Conservation (phyloP, 805 yeast genomes). For the Candida michaelii region DNA sequence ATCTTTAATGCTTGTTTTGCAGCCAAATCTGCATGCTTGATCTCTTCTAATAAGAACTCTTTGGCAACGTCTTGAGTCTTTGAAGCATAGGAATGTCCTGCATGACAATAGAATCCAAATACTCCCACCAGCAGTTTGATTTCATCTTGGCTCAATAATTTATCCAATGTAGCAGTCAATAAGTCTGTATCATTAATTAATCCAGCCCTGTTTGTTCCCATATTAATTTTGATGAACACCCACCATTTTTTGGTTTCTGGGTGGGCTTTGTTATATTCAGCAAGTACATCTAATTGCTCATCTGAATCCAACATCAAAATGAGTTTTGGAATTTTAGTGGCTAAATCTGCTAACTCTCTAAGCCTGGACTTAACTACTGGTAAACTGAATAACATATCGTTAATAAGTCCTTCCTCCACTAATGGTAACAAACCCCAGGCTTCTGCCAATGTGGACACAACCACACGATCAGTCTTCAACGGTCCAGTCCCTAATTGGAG, state of each 20-base stretch:
- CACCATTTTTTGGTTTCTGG: constrained; percentile 49
- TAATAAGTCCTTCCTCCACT: constrained; percentile 36
- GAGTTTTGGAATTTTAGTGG: constrained; percentile 42
- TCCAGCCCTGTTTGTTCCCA: constrained; percentile 77
- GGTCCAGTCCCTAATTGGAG: constrained; percentile 48
- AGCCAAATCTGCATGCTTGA: constrained; percentile 56
- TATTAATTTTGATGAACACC: constrained; percentile 64
- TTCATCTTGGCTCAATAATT: constrained; percentile 24
- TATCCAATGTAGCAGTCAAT: constrained; percentile 35
- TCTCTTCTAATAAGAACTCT: constrained; percentile 52
- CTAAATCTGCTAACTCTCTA: constrained; percentile 46
- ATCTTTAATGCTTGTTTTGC: constrained; percentile 35
- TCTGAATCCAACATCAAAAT: constrained; percentile 61
- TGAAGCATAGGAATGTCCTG: constrained; percentile 70
- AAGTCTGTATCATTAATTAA: constrained; percentile 28
- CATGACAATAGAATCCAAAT: constrained; percentile 75
- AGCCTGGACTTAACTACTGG: constrained; percentile 49
- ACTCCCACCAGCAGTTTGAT: constrained; percentile 38
- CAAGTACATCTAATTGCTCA: constrained; percentile 54
- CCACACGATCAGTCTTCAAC: constrained; percentile 46
- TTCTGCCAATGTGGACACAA: constrained; percentile 70
- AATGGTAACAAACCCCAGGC: constrained; percentile 53
- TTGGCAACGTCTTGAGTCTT: constrained; percentile 47
- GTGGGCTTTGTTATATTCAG: constrained; percentile 29
- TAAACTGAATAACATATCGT: constrained; percentile 38